These are phyloP conservation scores for Tetrahymena thermophila DNA, from an alignment of 73 alveolate genomes.

Conservation along the genomic window DNA sequence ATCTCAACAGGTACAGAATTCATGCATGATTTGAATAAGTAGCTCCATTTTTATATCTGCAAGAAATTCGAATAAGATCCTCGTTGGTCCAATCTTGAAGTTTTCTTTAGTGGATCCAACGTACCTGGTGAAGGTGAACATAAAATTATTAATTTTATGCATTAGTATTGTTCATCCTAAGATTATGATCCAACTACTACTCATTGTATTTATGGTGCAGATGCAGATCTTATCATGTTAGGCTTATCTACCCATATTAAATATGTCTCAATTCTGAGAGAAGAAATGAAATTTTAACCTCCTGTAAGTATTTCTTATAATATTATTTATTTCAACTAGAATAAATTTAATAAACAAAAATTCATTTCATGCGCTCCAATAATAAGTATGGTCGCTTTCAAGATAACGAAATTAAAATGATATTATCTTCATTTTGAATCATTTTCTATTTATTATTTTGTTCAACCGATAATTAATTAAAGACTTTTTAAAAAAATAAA, in stretches of 20 bases:
- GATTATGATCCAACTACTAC: slow-evolving; percentile 70
- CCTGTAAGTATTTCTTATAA: neutral
- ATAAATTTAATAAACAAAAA: neutral
- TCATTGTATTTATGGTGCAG: slow-evolving; percentile 96
- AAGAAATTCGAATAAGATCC: slow-evolving; percentile 75
- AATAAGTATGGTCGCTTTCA: neutral
- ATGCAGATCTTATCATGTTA: slow-evolving; percentile 97
- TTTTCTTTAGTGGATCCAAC: slow-evolving; percentile 81
- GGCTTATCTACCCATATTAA: slow-evolving; percentile 88
- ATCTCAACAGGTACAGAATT: slow-evolving; percentile 98
- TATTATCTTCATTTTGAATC: too few species aligned
- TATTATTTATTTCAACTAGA: neutral
- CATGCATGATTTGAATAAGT: slow-evolving; percentile 79
- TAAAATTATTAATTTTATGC: slow-evolving; percentile 86
- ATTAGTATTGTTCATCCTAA: slow-evolving; percentile 53
- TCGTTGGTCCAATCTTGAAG: slow-evolving; percentile 70
- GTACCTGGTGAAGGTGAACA: slow-evolving; percentile 99
- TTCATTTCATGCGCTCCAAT: neutral
- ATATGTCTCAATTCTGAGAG: slow-evolving; percentile 86
- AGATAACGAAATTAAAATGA: neutral
- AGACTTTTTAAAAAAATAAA: too few species aligned
- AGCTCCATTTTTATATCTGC: slow-evolving; percentile 78
- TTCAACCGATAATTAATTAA: too few species aligned
- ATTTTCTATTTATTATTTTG: too few species aligned
- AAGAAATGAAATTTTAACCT: slow-evolving; percentile 62